Conservation (phyloP, 2,329 filamentous ascomycete genomes). For the Stromatinia cepivora region DNA sequence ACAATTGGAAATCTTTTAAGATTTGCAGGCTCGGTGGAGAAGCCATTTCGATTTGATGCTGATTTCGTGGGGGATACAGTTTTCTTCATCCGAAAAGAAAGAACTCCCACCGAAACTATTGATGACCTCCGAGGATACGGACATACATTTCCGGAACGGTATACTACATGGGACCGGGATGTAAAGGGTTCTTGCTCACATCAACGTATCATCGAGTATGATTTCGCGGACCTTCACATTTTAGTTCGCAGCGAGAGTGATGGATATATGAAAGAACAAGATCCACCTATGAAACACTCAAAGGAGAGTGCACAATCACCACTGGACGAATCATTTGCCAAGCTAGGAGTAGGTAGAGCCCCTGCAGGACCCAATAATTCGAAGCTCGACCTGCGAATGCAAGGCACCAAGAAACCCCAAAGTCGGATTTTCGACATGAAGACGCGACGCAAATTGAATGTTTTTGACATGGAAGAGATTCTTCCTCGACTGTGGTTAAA, state of each 20-base stretch:
- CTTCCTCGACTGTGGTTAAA: constrained; percentile 51
- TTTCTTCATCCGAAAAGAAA: constrained; percentile 64
- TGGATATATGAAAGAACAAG: constrained; percentile 48
- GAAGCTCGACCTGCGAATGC: constrained; percentile 39
- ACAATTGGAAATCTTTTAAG: constrained; percentile 62
- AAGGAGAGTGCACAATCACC: not conserved
- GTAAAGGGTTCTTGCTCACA: constrained; percentile 59
- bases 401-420: constrained; percentile 43
- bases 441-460: constrained; percentile 44
- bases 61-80: constrained; percentile 57
- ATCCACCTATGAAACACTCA: not conserved
- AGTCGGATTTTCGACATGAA: constrained; percentile 42
- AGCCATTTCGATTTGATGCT: constrained; percentile 58
- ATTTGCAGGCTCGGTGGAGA: constrained; percentile 48
- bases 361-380: constrained; percentile 39
- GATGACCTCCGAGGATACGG: constrained; percentile 59
- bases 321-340: constrained; percentile 30
- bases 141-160: constrained; percentile 65
- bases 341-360: constrained; percentile 33
- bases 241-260: constrained; percentile 60
- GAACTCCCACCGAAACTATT: constrained; percentile 58
- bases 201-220: constrained; percentile 61
- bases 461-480: constrained; percentile 40
- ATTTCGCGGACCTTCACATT: constrained; percentile 53
- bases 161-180: constrained; percentile 61